Conservation (phyloP, 2,329 filamentous ascomycete genomes). For the Cordyceps militaris region DNA sequence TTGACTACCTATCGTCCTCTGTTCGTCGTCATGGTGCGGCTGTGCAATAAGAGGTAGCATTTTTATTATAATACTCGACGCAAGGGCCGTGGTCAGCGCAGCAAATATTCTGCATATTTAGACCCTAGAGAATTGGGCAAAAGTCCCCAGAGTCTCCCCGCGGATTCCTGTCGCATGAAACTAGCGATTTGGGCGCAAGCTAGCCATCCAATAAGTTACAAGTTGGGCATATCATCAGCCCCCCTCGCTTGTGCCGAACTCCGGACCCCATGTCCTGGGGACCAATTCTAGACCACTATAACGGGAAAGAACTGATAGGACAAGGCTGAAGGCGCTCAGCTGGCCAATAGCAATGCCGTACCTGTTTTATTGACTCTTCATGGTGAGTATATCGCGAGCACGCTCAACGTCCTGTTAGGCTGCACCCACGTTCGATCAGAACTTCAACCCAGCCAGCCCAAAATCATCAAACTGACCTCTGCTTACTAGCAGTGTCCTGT, state of each 20-base stretch:
- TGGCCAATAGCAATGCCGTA: background rate
- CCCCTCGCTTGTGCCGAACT: background rate
- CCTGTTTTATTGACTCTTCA: background rate
- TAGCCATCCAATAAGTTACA: background rate
- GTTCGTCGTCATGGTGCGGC: background rate
- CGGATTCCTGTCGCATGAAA: background rate
- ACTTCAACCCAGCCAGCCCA: no score
- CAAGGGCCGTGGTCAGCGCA: background rate
- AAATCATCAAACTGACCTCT: no score
- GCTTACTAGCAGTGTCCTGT: no score
- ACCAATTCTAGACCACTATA: background rate
- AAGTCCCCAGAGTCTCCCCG: background rate
- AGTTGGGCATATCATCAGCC: background rate
- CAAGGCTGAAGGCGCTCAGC: background rate
- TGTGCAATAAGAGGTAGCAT: background rate
- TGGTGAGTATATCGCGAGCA: background rate
- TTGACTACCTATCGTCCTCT: background rate
- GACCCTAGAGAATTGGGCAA: background rate
- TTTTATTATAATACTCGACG: background rate
- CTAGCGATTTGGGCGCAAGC: background rate
- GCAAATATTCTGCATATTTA: background rate
- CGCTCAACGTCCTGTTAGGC: background rate
- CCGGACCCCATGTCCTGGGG: background rate
- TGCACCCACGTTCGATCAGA: background rate
- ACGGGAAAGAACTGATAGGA: background rate